phyloP scores from a whole-genome alignment of 179 eudicot species.

The Actinidia arguta region DNA sequence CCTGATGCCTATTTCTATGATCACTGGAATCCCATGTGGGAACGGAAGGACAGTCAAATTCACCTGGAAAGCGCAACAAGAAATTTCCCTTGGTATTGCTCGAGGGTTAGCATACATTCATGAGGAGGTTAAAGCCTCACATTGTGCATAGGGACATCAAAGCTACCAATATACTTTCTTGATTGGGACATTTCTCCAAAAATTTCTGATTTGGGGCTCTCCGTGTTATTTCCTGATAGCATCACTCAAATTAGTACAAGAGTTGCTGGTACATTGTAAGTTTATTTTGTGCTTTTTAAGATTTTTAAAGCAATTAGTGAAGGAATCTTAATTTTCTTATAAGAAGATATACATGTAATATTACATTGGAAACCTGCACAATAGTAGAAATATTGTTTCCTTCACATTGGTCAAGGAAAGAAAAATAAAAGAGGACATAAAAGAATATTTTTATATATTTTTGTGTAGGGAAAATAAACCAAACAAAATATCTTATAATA shows the following conservation, averaged over 20 bases:
- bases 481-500: no score
- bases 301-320: no score
- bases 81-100: conserved; percentile 11
- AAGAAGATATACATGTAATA: no score
- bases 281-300: no score
- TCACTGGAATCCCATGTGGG: neutral
- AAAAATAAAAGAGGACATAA: no score
- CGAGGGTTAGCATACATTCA: conserved; percentile 14
- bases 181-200: conserved; percentile 9
- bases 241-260: conserved; percentile 16
- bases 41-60: neutral
- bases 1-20: neutral
- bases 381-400: no score
- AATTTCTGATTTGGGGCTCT: conserved; percentile 23
- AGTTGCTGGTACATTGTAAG: conserved; percentile 22
- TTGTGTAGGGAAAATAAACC: no score
- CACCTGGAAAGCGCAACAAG: neutral
- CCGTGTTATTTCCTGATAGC: neutral
- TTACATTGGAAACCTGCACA: no score
- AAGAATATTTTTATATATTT: no score
- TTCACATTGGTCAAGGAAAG: no score
- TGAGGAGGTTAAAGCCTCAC: conserved; percentile 12
- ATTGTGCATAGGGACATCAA: conserved; percentile 18
- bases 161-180: conserved; percentile 18
- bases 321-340: no score